These are phyloP conservation scores for Pseudozyma sp. DNA, from an alignment of 1,284 basidiomycete species.

Conservation along the genomic window DNA sequence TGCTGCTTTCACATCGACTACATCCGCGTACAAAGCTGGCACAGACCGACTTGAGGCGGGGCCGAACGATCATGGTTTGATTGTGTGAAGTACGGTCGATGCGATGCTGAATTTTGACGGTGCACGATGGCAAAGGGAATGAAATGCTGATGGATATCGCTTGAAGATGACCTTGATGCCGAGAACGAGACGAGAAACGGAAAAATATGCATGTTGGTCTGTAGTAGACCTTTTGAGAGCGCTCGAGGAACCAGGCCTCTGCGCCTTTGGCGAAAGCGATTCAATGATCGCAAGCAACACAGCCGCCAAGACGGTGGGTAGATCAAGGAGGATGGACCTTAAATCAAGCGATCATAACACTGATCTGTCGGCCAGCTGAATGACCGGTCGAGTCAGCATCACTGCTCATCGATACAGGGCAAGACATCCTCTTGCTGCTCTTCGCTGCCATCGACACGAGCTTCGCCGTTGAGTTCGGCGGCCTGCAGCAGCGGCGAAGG, in stretches of 20 bases:
- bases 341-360: too few relatives aligned
- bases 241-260: background rate
- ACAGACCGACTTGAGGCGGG: too few relatives aligned
- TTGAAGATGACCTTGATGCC: conserved; percentile 18
- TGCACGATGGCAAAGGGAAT: conserved; percentile 4
- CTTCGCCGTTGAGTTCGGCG: conserved; percentile 7
- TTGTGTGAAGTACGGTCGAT: conserved; percentile 8
- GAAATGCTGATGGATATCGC: conserved; percentile 16
- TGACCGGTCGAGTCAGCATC: background rate
- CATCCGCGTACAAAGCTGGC: too few relatives aligned
- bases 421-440: background rate
- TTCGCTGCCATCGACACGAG: background rate
- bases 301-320: background rate
- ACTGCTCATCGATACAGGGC: background rate
- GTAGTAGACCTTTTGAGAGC: conserved; percentile 17
- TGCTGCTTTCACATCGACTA: too few relatives aligned
- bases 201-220: conserved; percentile 11
- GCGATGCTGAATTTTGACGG: conserved; percentile 14
- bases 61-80: background rate
- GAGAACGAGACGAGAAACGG: background rate
- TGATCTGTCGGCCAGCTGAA: background rate
- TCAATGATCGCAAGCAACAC: background rate
- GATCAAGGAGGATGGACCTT: too few relatives aligned
- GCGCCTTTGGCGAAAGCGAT: background rate
- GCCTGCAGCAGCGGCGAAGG: conserved; percentile 1